phyloP scores from a whole-genome alignment of 2,329 filamentous ascomycete species.

The Neoscytalidium dimidiatum region DNA sequence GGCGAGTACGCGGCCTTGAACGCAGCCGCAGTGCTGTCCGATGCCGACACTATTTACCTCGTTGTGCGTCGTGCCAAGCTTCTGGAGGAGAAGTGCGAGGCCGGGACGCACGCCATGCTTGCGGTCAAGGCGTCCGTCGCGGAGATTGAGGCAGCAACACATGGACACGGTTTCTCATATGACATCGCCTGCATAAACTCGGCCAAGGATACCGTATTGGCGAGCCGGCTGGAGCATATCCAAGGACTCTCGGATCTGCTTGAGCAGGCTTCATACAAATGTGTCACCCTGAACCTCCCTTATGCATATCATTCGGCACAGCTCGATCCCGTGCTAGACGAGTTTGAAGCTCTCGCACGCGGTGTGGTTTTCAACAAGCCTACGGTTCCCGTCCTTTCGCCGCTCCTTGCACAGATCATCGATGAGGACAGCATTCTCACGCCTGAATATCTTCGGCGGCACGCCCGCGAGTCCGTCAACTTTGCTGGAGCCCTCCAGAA shows the following conservation, averaged over 20 bases:
- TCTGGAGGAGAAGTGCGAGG: constrained; percentile 27
- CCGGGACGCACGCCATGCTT: constrained; percentile 31
- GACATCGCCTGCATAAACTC: constrained; percentile 36
- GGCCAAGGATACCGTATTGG: constrained; percentile 32
- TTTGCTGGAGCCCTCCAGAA: constrained; percentile 46
- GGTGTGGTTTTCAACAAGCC: constrained; percentile 26
- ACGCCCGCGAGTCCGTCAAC: constrained; percentile 32
- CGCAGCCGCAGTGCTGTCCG: constrained; percentile 37
- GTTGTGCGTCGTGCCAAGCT: constrained; percentile 38
- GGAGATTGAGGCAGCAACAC: not conserved
- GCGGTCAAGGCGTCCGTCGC: constrained; percentile 11
- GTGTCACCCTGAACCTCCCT: constrained; percentile 23
- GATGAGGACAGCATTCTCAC: constrained; percentile 38
- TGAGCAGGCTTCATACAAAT: constrained; percentile 18
- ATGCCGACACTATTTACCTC: constrained; percentile 35
- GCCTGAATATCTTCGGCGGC: constrained; percentile 42
- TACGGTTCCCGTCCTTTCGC: constrained; percentile 45
- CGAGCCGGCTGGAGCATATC: constrained; percentile 26
- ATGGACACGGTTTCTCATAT: not conserved
- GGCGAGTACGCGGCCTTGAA: constrained; percentile 44
- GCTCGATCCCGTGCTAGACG: constrained; percentile 46
- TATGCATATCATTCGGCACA: constrained; percentile 31
- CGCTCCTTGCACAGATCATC: constrained; percentile 47
- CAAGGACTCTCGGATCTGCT: constrained; percentile 18
- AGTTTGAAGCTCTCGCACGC: constrained; percentile 37